A percentile compares a stretch with the other conserved stretches of the same genome.
Conservation (phyloP, 176 grass and related monocot genomes). For the Ampelocalamus luodianensis region DNA sequence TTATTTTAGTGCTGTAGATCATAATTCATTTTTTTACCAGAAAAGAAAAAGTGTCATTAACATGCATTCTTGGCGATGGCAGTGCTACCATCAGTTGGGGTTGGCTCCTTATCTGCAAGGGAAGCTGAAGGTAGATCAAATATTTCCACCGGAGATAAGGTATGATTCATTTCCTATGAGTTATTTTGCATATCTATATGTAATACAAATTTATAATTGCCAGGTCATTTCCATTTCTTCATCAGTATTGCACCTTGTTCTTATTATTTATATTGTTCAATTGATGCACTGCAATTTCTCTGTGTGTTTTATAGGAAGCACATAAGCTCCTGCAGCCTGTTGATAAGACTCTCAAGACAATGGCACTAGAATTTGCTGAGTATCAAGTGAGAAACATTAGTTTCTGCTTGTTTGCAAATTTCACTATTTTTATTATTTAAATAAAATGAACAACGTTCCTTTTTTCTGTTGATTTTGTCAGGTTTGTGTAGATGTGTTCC, state of each 20-base stretch:
- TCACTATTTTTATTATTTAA: slow-evolving; percentile 15
- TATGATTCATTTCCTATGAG: slow-evolving; percentile 23
- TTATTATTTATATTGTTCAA: background rate
- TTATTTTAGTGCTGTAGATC: background rate
- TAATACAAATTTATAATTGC: slow-evolving; percentile 6
- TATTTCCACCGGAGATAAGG: slow-evolving; percentile 74
- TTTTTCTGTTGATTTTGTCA: slow-evolving; percentile 35
- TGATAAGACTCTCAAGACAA: slow-evolving; percentile 81
- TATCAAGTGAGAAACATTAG: slow-evolving; percentile 68
- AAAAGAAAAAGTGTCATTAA: slow-evolving; percentile 21
- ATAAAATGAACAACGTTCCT: background rate
- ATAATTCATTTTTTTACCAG: background rate
- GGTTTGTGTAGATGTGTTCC: slow-evolving; percentile 90
- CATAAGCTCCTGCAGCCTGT: slow-evolving; percentile 80
- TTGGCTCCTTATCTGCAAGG: slow-evolving; percentile 70
- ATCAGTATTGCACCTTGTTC: background rate
- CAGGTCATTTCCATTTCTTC: slow-evolving; percentile 9
- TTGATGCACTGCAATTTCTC: slow-evolving; percentile 11
- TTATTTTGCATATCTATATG: slow-evolving; percentile 28
- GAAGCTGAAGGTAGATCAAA: slow-evolving; percentile 84
- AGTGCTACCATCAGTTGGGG: slow-evolving; percentile 73
- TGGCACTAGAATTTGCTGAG: slow-evolving; percentile 88
- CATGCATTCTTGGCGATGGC: slow-evolving; percentile 23
- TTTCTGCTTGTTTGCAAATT: slow-evolving; percentile 38
- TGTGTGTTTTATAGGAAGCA: slow-evolving; percentile 55